phyloP scores from a whole-genome alignment of 2,329 filamentous ascomycete species.

The Trichoderma lentiforme region DNA sequence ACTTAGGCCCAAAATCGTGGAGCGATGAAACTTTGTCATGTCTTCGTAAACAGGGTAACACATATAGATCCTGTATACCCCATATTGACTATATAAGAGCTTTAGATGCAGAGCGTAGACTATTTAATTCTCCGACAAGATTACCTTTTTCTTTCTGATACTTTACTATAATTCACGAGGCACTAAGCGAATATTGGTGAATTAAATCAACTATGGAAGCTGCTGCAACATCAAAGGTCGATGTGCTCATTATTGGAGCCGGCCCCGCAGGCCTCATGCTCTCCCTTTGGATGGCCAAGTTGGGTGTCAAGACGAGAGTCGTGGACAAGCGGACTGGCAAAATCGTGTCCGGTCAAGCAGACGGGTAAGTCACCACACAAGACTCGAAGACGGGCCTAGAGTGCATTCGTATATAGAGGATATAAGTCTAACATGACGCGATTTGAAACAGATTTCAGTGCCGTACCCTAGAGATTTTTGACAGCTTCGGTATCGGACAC shows the following conservation, averaged over 20 bases:
- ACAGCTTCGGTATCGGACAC: constrained; percentile 66
- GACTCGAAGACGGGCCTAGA: background rate
- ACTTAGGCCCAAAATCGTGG: background rate
- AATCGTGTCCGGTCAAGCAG: constrained; percentile 41
- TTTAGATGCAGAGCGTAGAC: background rate
- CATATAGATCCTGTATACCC: background rate
- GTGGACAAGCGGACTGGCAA: constrained; percentile 42
- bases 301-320: constrained; percentile 40
- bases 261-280: constrained; percentile 43
- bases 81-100: background rate
- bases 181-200: background rate
- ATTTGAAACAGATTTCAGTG: constrained; percentile 45
- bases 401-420: background rate
- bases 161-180: background rate
- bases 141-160: background rate
- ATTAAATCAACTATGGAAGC: background rate
- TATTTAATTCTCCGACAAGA: background rate
- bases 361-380: constrained; percentile 29
- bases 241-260: constrained; percentile 41
- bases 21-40: background rate
- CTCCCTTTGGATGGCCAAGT: constrained; percentile 41
- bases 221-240: constrained; percentile 22
- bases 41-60: background rate
- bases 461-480: constrained; percentile 69
- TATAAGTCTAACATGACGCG: background rate